These are phyloP conservation scores for Colletotrichum sp. DNA, from an alignment of 2,329 filamentous ascomycete species.

Conservation along the genomic window DNA sequence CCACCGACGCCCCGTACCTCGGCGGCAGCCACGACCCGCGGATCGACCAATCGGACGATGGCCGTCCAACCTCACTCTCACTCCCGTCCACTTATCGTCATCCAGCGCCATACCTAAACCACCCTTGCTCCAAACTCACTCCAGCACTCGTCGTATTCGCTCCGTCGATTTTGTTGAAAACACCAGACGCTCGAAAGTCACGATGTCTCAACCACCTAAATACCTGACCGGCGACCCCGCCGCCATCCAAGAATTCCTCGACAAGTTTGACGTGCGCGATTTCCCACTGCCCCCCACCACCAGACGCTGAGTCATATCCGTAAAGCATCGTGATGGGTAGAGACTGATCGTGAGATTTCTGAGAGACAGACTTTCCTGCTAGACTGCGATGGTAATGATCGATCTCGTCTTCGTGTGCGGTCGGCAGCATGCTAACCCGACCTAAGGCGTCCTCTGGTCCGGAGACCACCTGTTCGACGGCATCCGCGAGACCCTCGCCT, in stretches of 20 bases:
- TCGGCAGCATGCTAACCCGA: neutral
- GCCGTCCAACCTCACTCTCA: slow-evolving; percentile 12
- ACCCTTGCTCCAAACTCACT: neutral
- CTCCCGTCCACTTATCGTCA: neutral
- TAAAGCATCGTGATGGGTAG: neutral
- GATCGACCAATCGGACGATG: slow-evolving; percentile 18
- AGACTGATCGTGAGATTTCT: slow-evolving; percentile 20
- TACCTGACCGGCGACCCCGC: slow-evolving; percentile 81
- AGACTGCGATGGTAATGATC: slow-evolving; percentile 85
- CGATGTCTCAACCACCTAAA: slow-evolving; percentile 49
- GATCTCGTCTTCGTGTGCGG: neutral
- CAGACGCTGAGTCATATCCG: slow-evolving; percentile 14
- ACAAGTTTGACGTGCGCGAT: slow-evolving; percentile 85
- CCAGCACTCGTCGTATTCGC: neutral
- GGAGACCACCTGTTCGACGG: slow-evolving; percentile 89
- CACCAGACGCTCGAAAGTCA: neutral
- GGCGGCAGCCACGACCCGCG: neutral
- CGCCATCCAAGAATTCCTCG: slow-evolving; percentile 82
- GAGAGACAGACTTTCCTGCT: slow-evolving; percentile 80
- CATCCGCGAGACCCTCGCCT: slow-evolving; percentile 82
- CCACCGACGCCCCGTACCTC: neutral
- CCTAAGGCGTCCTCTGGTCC: slow-evolving; percentile 90
- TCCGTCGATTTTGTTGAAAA: neutral
- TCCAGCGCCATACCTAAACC: neutral
- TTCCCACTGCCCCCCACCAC: neutral